Evolutionary conservation across 2,329 filamentous ascomycete genomes (phyloP), one percentile per base, ranked within the genome.

Genomic region (Colletotrichum magnum): DNA sequence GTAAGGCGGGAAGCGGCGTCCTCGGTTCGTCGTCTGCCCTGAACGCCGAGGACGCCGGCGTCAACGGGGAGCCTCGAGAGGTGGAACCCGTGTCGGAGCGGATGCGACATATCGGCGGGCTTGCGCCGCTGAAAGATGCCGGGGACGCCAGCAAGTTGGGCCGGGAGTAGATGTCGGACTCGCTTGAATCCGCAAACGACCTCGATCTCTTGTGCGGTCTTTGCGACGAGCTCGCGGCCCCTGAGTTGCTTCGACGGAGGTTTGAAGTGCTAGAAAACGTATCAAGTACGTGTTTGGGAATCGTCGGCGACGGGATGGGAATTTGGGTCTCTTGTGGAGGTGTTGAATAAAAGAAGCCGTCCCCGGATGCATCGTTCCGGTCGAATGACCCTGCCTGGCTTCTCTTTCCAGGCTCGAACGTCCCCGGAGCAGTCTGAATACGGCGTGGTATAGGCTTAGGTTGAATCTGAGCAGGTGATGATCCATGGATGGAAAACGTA

Each of bases 1-100:
- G 54, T 15, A 74, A 69, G 5, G 64, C 64, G 39, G 75, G 67
- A 47, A 71, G 61, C 32, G 69, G 66, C 62, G 76, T 72, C 13
- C 75, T 73, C 36, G 74, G 71, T 36, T 80, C 79, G 56, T 80
- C 80, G 16, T 82, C 80, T 61, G 79, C 80, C 26, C 78, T 79
- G 76, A 77, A 75, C 12, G 78, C 79, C 3, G 82, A 80, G 7
- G 82, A 79, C 2, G 79, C 79, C 16, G 83, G 81, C 3, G 79
- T 86, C 66, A 79, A 75, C 28, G 79, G 84, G 41, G 76, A 80
- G 26, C 72, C 79, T 7, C 74, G 73, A 12, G 79, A 74, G n/a
- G 73, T 64, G 28, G 74, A 71, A 4, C 73, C 70, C 6, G 77
- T 72, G 39, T 70, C 72, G 28, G 75, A 74, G 50, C 77, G 77